Evolutionary conservation across 1,284 basidiomycete genomes (phyloP), one percentile per base, ranked within the genome.

Genomic region (Cystobasidium sp.): DNA sequence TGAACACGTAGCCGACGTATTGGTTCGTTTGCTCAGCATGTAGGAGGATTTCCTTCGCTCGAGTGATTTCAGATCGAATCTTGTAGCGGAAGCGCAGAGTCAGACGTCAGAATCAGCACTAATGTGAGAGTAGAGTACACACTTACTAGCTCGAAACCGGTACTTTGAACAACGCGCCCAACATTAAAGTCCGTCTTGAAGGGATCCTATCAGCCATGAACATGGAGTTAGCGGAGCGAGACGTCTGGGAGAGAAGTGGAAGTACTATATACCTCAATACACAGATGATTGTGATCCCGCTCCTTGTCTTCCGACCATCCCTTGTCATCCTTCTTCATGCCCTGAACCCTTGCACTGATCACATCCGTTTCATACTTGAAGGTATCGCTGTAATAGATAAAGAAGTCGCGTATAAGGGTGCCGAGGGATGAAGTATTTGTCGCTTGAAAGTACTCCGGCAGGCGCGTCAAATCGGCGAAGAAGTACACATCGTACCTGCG

Each of bases 131-230:
- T n/a, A 51, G 47, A 51, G 47, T 3, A 6, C 6, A n/a, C 47
- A 55, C 64, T 24, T 22, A 66, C 64, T 14, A 55, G 14, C 10
- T 66, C n/a, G 37, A 52, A 66, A 20, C 64, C 64, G 4, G 47
- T 20, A 22, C 20, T 43, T 43, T 53, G 64, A 4, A 66, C 64
- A 9, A 66, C 64, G 7, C 64, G 47, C 16, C 64, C 64, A 10
- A 66, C 51, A 41, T 66, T 66, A 18, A 53, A 66, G 24, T 66
- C 64, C 8, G 51, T 66, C 49, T 66, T 66, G 49, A 66, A 66
- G 16, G 64, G 64, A 49, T 66, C 64, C 64, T 66, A 16, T 49
- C 20, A 41, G 39, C 18, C 46, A 49, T 47, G n/a, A 47, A 44
- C 39, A 18, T 6, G 53, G 18, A 12, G 14, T 9, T 18, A 22